Base-by-base conservation (phyloP, 2,329 filamentous ascomycete genomes). In the Penicillium oxalicum region DNA sequence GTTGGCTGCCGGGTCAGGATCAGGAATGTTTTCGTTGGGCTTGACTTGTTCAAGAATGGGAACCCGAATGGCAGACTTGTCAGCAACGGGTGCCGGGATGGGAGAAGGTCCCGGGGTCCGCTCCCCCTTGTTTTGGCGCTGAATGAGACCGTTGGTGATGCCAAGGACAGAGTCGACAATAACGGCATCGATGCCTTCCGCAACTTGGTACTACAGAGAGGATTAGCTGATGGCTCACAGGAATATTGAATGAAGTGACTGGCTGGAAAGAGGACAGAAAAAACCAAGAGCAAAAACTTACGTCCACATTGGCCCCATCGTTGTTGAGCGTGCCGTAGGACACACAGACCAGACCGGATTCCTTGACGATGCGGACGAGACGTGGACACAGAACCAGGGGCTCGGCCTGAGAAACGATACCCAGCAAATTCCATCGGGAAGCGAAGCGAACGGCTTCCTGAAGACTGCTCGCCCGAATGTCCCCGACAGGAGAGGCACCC, bases 361-460 rank as follows among this genome's bases (percentile, higher is more conserved):
- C 90, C 74, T 97, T 97, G 12, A 98, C 91, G 24, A 96, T 91
- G 61, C 81, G 84, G 36, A 98, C 90, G 39, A 98, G 74, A 27
- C 93, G 76, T 1, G 94, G 94, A 61, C 89, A 93, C 59, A 89
- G 85, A 47, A 95, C 88, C 27, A 98, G 78, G 1, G 91, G 89
- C 64, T 91, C 87, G 0, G 89, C 88, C n/a, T 87, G 83, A 51
- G 84, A 86, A 33, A 98, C 93, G 50, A 98, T 86, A 4, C 93
- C 93, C 3, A 97, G 77, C 44, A 98, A 68, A 59, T 96, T 96
- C 94, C 94, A 98, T 34, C 91, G 82, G 52, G 84, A 89, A 0
- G 93, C 91, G 62, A 98, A 98, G 4, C 91, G 83, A 59, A 98
- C 88, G 0, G 91, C 94, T 70, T 98, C 93, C 68, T 98, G 94